Conservation (phyloP, 345 rosid species). For the Murraya koenigii region DNA sequence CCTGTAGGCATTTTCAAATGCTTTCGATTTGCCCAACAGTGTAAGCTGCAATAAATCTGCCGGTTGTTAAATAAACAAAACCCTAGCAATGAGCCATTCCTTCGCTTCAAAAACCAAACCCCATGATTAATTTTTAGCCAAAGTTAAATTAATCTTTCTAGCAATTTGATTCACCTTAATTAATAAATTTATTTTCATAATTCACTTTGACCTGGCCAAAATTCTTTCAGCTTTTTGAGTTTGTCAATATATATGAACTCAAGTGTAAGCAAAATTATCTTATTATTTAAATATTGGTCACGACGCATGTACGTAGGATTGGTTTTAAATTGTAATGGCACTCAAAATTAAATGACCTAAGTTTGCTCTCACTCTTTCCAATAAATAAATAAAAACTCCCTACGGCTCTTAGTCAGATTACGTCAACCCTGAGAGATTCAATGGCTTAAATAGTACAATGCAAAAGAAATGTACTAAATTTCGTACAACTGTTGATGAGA, state of each 20-base stretch:
- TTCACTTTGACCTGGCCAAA: background rate
- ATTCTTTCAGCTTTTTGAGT: background rate
- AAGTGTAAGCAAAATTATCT: background rate
- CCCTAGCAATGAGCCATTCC: slow-evolving; percentile 5
- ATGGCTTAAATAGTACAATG: background rate
- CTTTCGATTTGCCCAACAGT: background rate
- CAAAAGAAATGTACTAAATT: background rate
- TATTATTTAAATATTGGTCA: background rate
- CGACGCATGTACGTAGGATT: background rate
- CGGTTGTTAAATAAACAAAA: slow-evolving; percentile 19
- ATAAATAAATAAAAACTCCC: no score
- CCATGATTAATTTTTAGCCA: background rate
- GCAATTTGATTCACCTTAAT: background rate
- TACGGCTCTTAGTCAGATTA: background rate
- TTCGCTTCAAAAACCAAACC: background rate
- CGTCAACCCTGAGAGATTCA: background rate
- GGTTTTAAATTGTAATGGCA: background rate
- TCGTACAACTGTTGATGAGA: background rate
- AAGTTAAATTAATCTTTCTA: background rate
- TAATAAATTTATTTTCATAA: background rate
- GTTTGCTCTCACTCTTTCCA: background rate
- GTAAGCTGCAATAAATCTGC: background rate
- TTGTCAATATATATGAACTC: background rate
- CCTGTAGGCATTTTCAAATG: slow-evolving; percentile 1
- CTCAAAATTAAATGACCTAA: background rate